Evolutionary conservation across 768 basidiomycete genomes (phyloP).

Genomic region (Mycena indigotica): DNA sequence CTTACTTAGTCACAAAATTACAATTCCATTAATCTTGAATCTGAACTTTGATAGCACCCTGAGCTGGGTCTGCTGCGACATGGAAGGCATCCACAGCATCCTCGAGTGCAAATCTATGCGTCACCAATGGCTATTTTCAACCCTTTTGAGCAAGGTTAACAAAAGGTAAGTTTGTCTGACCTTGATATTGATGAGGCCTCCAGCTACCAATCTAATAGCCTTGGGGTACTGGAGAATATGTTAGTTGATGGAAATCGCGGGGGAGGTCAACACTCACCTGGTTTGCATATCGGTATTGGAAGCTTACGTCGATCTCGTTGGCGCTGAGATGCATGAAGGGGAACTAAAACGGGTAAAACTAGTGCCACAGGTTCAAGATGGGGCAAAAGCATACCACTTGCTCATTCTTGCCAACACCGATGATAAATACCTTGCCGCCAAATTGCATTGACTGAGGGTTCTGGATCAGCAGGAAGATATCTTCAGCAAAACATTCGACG

Average conservation of each 20-base stretch:
- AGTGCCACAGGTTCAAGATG: not conserved
- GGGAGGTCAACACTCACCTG: constrained; percentile 42
- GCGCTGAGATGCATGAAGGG: constrained; percentile 75
- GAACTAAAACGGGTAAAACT: constrained; percentile 42
- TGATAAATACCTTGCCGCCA: constrained; percentile 69
- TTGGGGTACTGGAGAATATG: constrained; percentile 60
- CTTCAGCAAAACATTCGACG: constrained; percentile 24
- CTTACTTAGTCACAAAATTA: constrained; percentile 39
- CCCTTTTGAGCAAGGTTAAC: too few relatives aligned
- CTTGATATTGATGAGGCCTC: constrained; percentile 70
- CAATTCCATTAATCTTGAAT: constrained; percentile 52
- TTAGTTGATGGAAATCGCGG: not conserved
- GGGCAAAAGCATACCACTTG: constrained; percentile 43
- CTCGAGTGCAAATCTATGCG: constrained; percentile 72
- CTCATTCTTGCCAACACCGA: constrained; percentile 69
- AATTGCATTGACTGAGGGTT: constrained; percentile 71
- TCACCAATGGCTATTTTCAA: constrained; percentile 83
- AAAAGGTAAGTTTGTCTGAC: too few relatives aligned
- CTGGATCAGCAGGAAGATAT: constrained; percentile 2
- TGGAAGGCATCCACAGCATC: constrained; percentile 80
- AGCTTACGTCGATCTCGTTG: constrained; percentile 68
- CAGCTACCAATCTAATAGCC: constrained; percentile 80
- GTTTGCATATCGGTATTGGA: constrained; percentile 71
- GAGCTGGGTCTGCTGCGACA: constrained; percentile 65
- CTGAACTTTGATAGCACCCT: constrained; percentile 72